Conservation (phyloP, 306 rosid genomes). For the Glycine latifolia region DNA sequence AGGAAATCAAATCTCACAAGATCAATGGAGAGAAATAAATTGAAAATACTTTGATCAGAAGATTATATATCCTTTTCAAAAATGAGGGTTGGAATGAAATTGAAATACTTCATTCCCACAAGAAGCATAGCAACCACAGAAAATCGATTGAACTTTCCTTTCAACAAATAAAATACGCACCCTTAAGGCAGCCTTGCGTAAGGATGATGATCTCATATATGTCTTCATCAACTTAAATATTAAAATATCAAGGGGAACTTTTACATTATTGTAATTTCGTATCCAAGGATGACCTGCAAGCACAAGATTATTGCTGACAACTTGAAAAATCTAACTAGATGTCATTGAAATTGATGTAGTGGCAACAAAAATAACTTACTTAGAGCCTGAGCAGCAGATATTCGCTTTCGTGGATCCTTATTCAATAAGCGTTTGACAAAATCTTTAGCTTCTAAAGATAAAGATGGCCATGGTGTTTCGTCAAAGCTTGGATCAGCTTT, state of each 20-base stretch:
- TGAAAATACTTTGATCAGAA: background rate
- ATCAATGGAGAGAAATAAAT: background rate
- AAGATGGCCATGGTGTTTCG: slow-evolving; percentile 94
- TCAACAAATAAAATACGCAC: slow-evolving; percentile 58
- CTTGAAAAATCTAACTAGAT: slow-evolving; percentile 40
- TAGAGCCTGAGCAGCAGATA: slow-evolving; percentile 96
- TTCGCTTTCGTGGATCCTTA: slow-evolving; percentile 94
- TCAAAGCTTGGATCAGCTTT: slow-evolving; percentile 96
- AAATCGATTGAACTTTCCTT: slow-evolving; percentile 30
- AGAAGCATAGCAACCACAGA: slow-evolving; percentile 20
- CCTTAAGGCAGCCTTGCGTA: slow-evolving; percentile 99
- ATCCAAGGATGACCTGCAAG: slow-evolving; percentile 98
- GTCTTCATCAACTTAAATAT: slow-evolving; percentile 85
- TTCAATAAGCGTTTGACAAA: slow-evolving; percentile 89
- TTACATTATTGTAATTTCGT: slow-evolving; percentile 68
- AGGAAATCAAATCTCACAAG: background rate
- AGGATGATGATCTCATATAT: slow-evolving; percentile 88
- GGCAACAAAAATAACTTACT: slow-evolving; percentile 61
- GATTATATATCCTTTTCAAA: slow-evolving; percentile 13
- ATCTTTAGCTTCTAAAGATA: slow-evolving; percentile 89
- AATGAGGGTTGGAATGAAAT: background rate
- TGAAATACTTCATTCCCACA: slow-evolving; percentile 27
- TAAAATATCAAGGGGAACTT: slow-evolving; percentile 85
- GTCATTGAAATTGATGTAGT: slow-evolving; percentile 13
- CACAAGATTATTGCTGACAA: slow-evolving; percentile 42